These are phyloP conservation scores for Phylloporus scabripes DNA, from an alignment of 768 basidiomycete genomes.

Conservation along the genomic window DNA sequence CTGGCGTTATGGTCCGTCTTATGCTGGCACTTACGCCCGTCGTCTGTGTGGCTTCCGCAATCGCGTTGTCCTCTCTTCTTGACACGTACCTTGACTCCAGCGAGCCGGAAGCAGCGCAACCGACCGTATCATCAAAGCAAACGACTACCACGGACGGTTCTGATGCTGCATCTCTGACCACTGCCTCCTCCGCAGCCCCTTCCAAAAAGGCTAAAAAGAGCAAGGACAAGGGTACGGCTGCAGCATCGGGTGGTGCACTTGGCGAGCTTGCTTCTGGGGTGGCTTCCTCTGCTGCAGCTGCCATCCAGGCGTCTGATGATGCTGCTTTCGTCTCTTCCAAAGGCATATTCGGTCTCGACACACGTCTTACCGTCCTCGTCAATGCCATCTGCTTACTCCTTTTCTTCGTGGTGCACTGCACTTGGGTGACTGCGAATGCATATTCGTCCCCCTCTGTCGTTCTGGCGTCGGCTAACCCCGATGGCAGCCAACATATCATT, in stretches of 20 bases:
- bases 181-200: constrained; percentile 27
- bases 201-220: constrained; percentile 49
- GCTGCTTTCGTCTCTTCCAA: constrained; percentile 23
- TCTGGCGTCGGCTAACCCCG: constrained; percentile 67
- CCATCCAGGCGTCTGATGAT: constrained; percentile 8
- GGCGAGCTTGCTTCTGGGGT: constrained; percentile 40
- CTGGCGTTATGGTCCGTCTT: constrained; percentile 98
- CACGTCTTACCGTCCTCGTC: constrained; percentile 67
- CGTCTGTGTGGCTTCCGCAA: constrained; percentile 89
- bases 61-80: constrained; percentile 82
- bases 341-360: constrained; percentile 84
- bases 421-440: constrained; percentile 90
- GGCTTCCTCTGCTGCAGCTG: constrained; percentile 29
- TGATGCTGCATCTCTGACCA: constrained; percentile 20
- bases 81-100: constrained; percentile 86
- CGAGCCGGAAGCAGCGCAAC: constrained; percentile 46
- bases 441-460: constrained; percentile 99
- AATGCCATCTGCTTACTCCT: constrained; percentile 73
- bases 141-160: constrained; percentile 1
- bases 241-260: constrained; percentile 32
- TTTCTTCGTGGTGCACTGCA: constrained; percentile 95
- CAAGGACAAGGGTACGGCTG: constrained; percentile 48
- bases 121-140: constrained; percentile 7
- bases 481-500: constrained; percentile 91
- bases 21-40: constrained; percentile 97